Percentiles rank a stretch among this genome's conserved stretches.
Conservation (phyloP, 2,329 filamentous ascomycete genomes). For the Neofusicoccum ribis region DNA sequence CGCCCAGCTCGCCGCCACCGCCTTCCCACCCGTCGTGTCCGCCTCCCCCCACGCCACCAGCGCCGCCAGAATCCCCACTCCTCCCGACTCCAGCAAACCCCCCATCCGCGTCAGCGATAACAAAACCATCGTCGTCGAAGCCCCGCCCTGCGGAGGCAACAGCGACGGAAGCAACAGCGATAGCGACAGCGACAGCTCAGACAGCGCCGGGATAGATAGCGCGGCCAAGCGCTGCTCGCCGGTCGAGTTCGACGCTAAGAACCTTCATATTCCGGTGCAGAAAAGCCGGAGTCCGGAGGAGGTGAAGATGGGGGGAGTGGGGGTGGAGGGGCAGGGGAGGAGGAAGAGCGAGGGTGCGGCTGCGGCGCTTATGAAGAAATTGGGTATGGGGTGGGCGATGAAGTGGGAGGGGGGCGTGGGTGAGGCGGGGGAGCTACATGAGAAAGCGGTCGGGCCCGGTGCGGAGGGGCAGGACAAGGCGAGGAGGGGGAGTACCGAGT, state of each 20-base stretch:
- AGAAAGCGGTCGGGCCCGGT: background rate
- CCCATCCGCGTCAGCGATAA: background rate
- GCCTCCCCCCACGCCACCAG: background rate
- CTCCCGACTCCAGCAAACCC: background rate
- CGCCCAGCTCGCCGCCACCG: slow-evolving; percentile 12
- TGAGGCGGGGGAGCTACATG: background rate
- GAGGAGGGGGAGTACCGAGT: background rate
- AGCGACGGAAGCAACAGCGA: background rate
- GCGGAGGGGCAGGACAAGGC: background rate
- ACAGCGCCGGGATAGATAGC: background rate
- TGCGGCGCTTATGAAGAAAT: background rate
- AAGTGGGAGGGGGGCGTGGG: background rate
- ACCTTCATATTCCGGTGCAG: background rate
- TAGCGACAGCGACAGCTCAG: background rate
- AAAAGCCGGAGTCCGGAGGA: background rate
- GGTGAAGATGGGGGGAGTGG: background rate
- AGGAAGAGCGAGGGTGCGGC: background rate
- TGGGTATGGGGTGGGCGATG: background rate
- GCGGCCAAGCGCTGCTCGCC: background rate
- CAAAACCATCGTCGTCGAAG: background rate
- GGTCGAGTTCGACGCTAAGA: background rate
- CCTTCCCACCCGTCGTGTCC: background rate
- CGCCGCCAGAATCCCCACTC: background rate
- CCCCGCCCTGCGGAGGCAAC: background rate
- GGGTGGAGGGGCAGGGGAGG: background rate